Evolutionary conservation across 2,329 filamentous ascomycete genomes (phyloP), one percentile per base, ranked within the genome.

Genomic region (Lachnellula hyalina): DNA sequence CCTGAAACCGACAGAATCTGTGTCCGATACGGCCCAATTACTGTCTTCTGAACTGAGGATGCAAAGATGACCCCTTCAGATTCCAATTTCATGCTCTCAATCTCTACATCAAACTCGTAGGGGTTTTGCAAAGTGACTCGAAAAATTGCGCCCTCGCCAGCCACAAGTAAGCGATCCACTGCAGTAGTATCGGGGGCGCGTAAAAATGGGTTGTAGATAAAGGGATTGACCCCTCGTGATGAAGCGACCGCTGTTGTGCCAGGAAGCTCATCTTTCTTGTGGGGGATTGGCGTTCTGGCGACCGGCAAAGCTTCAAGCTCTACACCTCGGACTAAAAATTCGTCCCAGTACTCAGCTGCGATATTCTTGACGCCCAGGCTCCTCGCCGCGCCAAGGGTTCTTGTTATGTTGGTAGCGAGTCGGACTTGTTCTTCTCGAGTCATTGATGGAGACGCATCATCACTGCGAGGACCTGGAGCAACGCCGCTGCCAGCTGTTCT

Each of bases 201-300:
- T 19, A 91, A 73, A 66, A 96, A 97, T 0, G 94, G 90, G 66
- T 96, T 96, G 68, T 97, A 96, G 54, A 99, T 89, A 64, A 99
- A 96, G 0, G 94, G 94, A 58, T 94, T 90, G 60, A 78, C 73
- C 54, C 71, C 66, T 51, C 73, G 73, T 41, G 75, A 68, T 42
- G 68, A 67, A 8, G 65, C 66, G 7, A 69, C 67, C 11, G 71
- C 71, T 12, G 72, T 72, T 9, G 74, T 69, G 12, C 68, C 69
- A 46, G 76, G 73, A 40, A 83, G 67, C 56, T 82, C 79, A 38
- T 71, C 73, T 54, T 73, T 77, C 17, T 73, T 75, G 65, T 91
- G 88, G 5, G 86, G 78, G 50, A 89, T 80, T 0, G 89, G 86
- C 15, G 80, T 79, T 61, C 81, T 79, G 11, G 79, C 78, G 42